Evolutionary conservation across 2,329 filamentous ascomycete species (phyloP), one percentile per base, ranked within the genome.

Genomic region (Calonectria fujianensis): DNA sequence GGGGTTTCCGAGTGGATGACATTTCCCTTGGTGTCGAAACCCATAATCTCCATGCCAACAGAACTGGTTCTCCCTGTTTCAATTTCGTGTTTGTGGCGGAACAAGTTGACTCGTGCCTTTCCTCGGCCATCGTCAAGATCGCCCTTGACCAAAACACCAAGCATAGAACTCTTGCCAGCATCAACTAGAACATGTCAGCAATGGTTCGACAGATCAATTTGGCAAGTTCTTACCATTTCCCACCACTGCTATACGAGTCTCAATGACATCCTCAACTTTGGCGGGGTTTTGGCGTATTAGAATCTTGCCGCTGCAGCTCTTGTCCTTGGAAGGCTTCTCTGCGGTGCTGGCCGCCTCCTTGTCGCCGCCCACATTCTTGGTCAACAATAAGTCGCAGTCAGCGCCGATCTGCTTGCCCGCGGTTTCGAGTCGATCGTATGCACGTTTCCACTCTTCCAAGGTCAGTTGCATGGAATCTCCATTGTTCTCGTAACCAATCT

Each of bases 31-130:
- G 94, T 95, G 84, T 98, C 96, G 80, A 98, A 99, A 2, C 97
- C 97, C 94, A 98, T 96, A 75, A 98, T 98, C 85, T 99, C 97
- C 96, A 98, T 97, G 52, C 97, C 96, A 0, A 99, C 97, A 0
- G 96, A 98, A 83, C 95, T 98, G 13, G 97, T 99, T 78, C 97
- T 91, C 1, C 97, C 97, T 61, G 95, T 97, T 85, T 99, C 97
- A 51, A 98, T 94, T 86, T 99, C 97, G 82, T 99, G 97, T 86
- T 99, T 98, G 85, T 99, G 97, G 20, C 97, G 92, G 86, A 99
- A 99, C 16, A 99, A 92, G 78, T 98, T 98, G 67, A 99, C 95
- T 76, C 97, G 94, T 59, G 97, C 96, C 84, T 95, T 96, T 16
- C 97, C 97, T 82, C 97, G 91, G 20, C 97, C 97, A 85, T 99